Evolutionary conservation across 2,329 filamentous ascomycete genomes (phyloP).

Genomic region (Macrophomina phaseolina): DNA sequence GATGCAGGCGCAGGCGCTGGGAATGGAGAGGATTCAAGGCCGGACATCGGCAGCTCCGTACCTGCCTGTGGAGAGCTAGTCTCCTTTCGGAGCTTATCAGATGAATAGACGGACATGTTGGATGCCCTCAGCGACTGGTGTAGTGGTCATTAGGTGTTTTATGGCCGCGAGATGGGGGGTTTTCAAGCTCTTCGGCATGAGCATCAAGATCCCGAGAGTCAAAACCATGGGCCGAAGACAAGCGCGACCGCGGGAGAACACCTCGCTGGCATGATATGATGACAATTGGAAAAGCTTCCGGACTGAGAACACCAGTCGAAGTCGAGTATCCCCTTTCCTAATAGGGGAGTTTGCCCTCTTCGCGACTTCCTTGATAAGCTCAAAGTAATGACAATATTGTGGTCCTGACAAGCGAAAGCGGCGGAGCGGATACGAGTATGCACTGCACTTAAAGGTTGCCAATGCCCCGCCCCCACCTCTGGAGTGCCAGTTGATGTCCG

Average conservation of each 20-base stretch:
- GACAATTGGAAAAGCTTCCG: too few relatives aligned
- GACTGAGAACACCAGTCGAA: too few relatives aligned
- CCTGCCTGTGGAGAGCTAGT: background rate
- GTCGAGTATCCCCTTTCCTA: too few relatives aligned
- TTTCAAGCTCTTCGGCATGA: background rate
- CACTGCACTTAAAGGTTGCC: background rate
- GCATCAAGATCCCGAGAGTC: background rate
- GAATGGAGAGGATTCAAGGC: background rate
- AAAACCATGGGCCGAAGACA: too few relatives aligned
- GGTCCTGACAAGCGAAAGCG: background rate
- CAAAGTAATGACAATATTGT: too few relatives aligned
- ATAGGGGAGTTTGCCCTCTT: too few relatives aligned
- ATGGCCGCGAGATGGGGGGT: background rate
- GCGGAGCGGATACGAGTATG: background rate
- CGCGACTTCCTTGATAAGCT: too few relatives aligned
- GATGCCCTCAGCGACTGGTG: background rate
- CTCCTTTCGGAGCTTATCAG: background rate
- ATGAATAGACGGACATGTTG: background rate
- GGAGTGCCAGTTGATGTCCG: background rate
- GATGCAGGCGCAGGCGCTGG: background rate
- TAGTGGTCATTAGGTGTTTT: background rate
- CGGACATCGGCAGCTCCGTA: background rate
- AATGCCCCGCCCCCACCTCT: slow-evolving; percentile 12
- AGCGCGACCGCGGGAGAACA: too few relatives aligned
- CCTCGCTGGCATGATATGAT: too few relatives aligned